phyloP scores from a whole-genome alignment of 306 rosid species.

The Casuarina glauca region DNA sequence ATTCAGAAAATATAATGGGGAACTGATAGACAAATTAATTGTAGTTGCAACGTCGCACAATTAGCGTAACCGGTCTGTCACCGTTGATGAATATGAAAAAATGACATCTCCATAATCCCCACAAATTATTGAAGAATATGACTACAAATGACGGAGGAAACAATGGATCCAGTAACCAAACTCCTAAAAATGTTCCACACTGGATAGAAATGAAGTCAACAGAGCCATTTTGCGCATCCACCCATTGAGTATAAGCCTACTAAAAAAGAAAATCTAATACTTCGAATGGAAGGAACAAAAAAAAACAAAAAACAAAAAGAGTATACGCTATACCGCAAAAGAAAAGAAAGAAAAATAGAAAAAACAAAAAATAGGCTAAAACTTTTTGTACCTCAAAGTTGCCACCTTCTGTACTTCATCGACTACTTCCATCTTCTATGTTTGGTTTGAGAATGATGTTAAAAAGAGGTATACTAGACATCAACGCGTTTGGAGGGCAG shows the following conservation, averaged over 20 bases:
- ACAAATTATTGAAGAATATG: neutral
- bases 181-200: neutral
- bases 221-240: neutral
- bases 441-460: slow-evolving; percentile 26
- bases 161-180: slow-evolving; percentile 24
- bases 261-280: neutral
- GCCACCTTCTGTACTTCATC: slow-evolving; percentile 22
- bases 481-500: slow-evolving; percentile 47
- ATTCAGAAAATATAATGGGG: neutral
- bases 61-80: neutral
- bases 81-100: neutral
- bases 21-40: neutral
- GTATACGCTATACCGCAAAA: neutral
- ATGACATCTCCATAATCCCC: neutral
- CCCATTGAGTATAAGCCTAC: slow-evolving; percentile 8
- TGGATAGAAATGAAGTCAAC: neutral
- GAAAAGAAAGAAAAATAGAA: neutral
- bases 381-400: slow-evolving; percentile 31
- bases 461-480: slow-evolving; percentile 27
- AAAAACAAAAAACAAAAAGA: neutral
- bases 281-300: too few species aligned
- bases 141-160: slow-evolving; percentile 12
- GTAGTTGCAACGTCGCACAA: neutral
- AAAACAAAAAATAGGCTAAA: slow-evolving; percentile 2
- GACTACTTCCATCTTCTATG: slow-evolving; percentile 27